Percentiles rank a stretch among this genome's conserved stretches.
phyloP scores from a whole-genome alignment of 129 eudicot genomes.

The Oenanthe sinensis region DNA sequence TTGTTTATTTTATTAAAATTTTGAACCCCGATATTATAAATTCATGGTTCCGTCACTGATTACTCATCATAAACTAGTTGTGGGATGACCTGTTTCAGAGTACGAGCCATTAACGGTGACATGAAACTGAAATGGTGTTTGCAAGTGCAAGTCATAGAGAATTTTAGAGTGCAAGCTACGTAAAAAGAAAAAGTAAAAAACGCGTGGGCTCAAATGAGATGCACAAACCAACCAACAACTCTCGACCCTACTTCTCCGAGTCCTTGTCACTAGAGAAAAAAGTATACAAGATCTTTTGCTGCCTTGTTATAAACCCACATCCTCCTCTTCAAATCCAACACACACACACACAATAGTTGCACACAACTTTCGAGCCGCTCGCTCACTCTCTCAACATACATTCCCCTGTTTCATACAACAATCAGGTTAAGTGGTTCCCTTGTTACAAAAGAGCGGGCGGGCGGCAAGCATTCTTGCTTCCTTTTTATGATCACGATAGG shows the following conservation, averaged over 20 bases:
- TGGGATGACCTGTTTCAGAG: not conserved
- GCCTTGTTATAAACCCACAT: constrained; percentile 39
- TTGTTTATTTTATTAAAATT: too few species aligned
- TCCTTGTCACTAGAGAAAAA: constrained; percentile 5
- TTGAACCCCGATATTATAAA: too few species aligned
- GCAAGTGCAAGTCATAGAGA: not conserved
- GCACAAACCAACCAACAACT: constrained; percentile 19
- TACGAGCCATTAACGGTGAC: not conserved
- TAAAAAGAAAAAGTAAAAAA: constrained; percentile 15
- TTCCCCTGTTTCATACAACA: not conserved
- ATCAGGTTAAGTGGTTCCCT: not conserved
- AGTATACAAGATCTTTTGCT: constrained; percentile 31
- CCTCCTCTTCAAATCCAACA: constrained; percentile 15
- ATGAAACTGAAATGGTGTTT: not conserved
- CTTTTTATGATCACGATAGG: not conserved
- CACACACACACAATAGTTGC: constrained; percentile 2
- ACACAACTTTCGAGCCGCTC: constrained; percentile 35
- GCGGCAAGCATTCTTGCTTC: constrained; percentile 10
- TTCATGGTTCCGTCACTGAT: too few species aligned
- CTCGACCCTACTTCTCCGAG: constrained; percentile 2
- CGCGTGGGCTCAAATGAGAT: constrained; percentile 36
- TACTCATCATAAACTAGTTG: not conserved
- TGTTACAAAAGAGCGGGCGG: not conserved
- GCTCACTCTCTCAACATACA: constrained; percentile 14
- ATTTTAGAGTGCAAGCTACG: constrained; percentile 50